Evolutionary conservation across 371 early-diverging fungal genomes (phyloP), one percentile per base, ranked within the genome.

Genomic region (Mycotypha africana): DNA sequence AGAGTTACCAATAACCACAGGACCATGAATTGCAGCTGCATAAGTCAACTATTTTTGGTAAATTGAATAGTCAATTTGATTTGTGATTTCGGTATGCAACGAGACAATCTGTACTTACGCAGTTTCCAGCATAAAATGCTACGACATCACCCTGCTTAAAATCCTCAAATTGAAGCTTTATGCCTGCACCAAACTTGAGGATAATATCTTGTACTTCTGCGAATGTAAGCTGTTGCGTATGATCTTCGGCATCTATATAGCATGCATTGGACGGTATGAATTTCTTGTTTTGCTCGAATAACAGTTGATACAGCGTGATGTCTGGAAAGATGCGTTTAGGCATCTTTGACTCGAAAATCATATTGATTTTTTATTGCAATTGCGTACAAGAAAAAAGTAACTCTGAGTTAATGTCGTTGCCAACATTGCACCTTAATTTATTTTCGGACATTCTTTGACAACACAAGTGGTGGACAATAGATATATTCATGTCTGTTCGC

Each of bases 101-200:
- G 34, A 7, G 22, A 22, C 22, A 43, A 23, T 36, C 6, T 1
- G 25, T 7, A 30, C 31, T 38, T 47, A 47, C 47, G 8, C 44
- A 12, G n/a, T 42, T 50, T 4, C 31, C 17, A 24, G 51, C 23
- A 41, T 79, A 81, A 9, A 84, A 55, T 10, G 80, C 86, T 20
- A 88, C 68, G 14, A 82, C 78, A 47, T 88, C 84, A 35, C 88
- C 82, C 33, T 66, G 61, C 42, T 79, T 61, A 23, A 89, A 63
- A 1, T 72, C 73, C 3, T 77, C 51, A 28, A 28, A 8, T 42
- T 78, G 59, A 51, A 66, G 51, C 11, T 46, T 17, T 30, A 46
- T 15, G 0, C 47, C 38, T n/a, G 47, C 38, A 12, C 38, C 47
- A 22, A 46, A n/a, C 15, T 28, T 37, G 8, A 46, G 30, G 22